A percentile compares a stretch with the other conserved stretches of the same genome.
These are phyloP conservation scores for Hypoxylon sp. DNA, from an alignment of 2,329 filamentous ascomycete species.

Conservation along the genomic window DNA sequence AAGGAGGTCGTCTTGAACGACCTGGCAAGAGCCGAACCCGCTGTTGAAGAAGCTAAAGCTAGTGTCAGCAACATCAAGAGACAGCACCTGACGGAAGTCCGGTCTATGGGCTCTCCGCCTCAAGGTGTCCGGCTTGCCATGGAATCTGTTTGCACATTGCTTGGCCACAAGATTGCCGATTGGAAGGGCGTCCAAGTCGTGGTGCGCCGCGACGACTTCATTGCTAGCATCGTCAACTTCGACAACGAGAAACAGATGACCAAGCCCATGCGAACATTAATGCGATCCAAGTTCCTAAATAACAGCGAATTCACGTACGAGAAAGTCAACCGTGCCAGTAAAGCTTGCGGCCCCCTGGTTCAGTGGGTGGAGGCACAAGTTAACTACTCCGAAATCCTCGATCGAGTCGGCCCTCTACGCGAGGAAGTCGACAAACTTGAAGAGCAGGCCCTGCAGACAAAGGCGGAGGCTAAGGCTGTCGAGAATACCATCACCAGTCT, in stretches of 20 bases:
- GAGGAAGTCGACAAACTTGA: conserved; percentile 90
- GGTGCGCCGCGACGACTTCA: conserved; percentile 93
- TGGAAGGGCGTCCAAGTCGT: conserved; percentile 94
- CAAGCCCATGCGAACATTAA: conserved; percentile 80
- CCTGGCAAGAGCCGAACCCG: conserved; percentile 90
- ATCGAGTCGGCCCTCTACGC: conserved; percentile 90
- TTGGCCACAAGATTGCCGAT: conserved; percentile 88
- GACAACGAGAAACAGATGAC: conserved; percentile 98
- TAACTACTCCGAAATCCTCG: conserved; percentile 96
- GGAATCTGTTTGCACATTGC: conserved; percentile 94
- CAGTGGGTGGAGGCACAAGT: conserved; percentile 98
- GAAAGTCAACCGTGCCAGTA: conserved; percentile 94
- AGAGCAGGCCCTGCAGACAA: conserved; percentile 89
- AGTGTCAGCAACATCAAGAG: conserved; percentile 99
- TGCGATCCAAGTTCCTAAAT: conserved; percentile 91
- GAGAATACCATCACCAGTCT: conserved; percentile 86
- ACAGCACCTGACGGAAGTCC: conserved; percentile 95
- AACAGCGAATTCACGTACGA: conserved; percentile 97
- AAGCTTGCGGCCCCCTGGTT: conserved; percentile 94
- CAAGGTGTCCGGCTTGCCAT: conserved; percentile 90
- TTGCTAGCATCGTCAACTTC: conserved; percentile 96
- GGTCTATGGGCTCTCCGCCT: conserved; percentile 95
- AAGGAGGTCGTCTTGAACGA: conserved; percentile 88
- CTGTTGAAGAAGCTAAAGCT: conserved; percentile 90
- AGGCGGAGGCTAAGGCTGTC: conserved; percentile 91